Evolutionary conservation across 2,329 filamentous ascomycete genomes (phyloP), one percentile per base, ranked within the genome.

Genomic region (Venturia pyrina): DNA sequence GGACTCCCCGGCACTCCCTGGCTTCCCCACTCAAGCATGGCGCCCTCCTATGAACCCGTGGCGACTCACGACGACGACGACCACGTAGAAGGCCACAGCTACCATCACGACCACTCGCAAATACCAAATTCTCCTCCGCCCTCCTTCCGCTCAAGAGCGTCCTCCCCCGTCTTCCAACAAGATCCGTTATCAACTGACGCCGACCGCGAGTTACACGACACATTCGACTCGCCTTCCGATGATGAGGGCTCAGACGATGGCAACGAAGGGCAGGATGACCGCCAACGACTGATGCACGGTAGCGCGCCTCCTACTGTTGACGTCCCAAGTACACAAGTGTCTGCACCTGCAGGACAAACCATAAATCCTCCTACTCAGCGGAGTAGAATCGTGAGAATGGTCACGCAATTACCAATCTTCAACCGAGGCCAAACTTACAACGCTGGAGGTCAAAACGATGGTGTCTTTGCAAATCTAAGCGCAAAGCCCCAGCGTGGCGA

Each of bases 391-490:
- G 75, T 79, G 68, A 75, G 83, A 68, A 74, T 80, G 67, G 78
- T 81, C 10, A 86, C 84, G 11, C 78, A 84, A 68, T 74, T 86
- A 56, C 84, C 85, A 1, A 77, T 76, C 3, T 85, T 84, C 70
- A 70, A 77, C 3, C 75, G 76, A 44, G 75, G 77, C 50, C 79
- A 85, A 68, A 83, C 89, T 1, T 86, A 91, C 68, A 89, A 91
- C 56, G 85, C 88, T 64, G 88, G 88, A 32, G 85, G 72, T n/a
- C 87, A 89, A 65, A 92, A 91, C 62, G 95, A 98, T 77, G 95
- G 95, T 68, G 95, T 99, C 34, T 99, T 96, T 78, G 95, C 93
- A 65, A 99, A 99, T 75, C 78, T 99, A 70, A 91, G 87, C 70
- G 95, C 63, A 32, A 93, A 96, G 75, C 93, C 93, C 0, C 91